Evolutionary conservation across 257 asterid species (phyloP).

Genomic region (Penstemon newberryi): DNA sequence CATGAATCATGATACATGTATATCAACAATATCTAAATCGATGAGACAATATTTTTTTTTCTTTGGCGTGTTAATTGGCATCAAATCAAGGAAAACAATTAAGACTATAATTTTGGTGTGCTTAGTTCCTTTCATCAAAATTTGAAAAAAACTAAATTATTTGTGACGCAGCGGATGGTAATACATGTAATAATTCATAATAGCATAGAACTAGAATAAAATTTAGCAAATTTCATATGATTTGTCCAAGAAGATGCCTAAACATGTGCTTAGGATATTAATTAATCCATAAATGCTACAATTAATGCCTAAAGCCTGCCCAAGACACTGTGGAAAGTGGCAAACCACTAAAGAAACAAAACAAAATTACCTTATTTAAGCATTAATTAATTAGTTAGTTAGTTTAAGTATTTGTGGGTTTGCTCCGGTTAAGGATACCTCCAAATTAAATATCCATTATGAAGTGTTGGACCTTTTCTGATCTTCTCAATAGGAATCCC

Average conservation of each 20-base stretch:
- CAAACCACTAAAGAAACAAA: constrained; percentile 6
- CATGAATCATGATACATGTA: too few relatives aligned
- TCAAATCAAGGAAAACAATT: too few relatives aligned
- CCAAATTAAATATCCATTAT: neutral
- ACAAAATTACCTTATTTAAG: neutral
- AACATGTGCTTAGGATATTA: constrained; percentile 35
- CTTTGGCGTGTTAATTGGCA: too few relatives aligned
- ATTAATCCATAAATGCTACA: constrained; percentile 26
- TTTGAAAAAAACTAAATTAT: too few relatives aligned
- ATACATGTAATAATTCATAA: neutral
- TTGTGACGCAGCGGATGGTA: neutral
- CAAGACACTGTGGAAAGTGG: constrained; percentile 6
- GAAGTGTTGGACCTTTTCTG: constrained; percentile 7
- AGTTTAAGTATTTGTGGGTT: constrained; percentile 30
- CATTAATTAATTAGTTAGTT: constrained; percentile 20
- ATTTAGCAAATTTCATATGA: neutral
- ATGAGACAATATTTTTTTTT: too few relatives aligned
- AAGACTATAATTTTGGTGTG: too few relatives aligned
- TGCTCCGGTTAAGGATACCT: constrained; percentile 33
- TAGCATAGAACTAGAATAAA: neutral
- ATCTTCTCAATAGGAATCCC: constrained; percentile 53
- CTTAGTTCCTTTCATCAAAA: too few relatives aligned
- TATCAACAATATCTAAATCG: too few relatives aligned
- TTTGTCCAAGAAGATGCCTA: constrained; percentile 37
- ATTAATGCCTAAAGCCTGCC: constrained; percentile 28